Conservation (phyloP, 116 monocot species). For the Posidonia oceanica region DNA sequence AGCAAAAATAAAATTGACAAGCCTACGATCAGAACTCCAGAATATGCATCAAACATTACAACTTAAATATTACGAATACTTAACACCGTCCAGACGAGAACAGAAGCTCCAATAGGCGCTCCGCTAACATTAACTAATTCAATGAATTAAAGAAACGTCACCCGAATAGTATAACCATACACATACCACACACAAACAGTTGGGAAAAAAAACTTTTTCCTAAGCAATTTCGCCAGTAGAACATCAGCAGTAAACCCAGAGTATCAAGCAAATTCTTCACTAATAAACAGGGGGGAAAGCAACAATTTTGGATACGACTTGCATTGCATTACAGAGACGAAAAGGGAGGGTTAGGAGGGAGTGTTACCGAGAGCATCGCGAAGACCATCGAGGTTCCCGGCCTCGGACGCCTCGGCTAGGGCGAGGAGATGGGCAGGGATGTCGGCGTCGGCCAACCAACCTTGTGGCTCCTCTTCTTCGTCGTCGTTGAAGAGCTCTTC, state of each 20-base stretch:
- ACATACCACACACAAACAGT: too few species aligned
- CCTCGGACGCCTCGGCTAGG: conserved; percentile 35
- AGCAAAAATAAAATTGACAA: neutral
- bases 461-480: conserved; percentile 15
- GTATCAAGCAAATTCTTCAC: too few species aligned
- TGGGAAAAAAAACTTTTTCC: too few species aligned
- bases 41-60: neutral
- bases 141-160: too few species aligned
- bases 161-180: too few species aligned
- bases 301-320: neutral
- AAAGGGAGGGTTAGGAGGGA: neutral
- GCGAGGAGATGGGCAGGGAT: conserved; percentile 39
- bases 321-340: neutral
- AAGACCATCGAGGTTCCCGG: conserved; percentile 39
- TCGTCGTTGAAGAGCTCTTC: conserved; percentile 17
- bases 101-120: too few species aligned
- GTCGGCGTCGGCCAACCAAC: conserved; percentile 20
- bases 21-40: neutral
- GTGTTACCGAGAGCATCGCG: conserved; percentile 38
- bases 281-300: neutral
- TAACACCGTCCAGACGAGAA: too few species aligned
- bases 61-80: too few species aligned
- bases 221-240: too few species aligned
- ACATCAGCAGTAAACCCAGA: too few species aligned
- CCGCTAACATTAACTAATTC: too few species aligned